A percentile compares a stretch with the other conserved stretches of the same genome.
Conservation (phyloP, 108 stramenopile species). For the Conticribra guillardii region DNA sequence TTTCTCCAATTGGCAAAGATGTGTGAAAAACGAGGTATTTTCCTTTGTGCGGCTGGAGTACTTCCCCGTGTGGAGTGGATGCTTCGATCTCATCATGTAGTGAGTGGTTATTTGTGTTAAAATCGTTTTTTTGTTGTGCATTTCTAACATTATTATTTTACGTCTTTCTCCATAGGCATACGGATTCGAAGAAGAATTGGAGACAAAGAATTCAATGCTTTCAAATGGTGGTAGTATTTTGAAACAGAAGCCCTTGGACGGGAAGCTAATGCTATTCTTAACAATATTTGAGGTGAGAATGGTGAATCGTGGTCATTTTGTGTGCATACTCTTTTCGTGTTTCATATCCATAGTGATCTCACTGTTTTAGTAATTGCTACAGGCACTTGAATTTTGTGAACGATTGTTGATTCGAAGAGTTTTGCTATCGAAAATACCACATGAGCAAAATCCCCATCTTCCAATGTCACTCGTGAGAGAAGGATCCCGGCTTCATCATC, state of each 20-base stretch:
- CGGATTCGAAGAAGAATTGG: slow-evolving; percentile 57
- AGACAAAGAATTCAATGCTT: slow-evolving; percentile 27
- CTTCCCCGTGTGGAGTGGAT: slow-evolving; percentile 84
- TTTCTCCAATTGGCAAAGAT: slow-evolving; percentile 81
- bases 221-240: slow-evolving; percentile 4
- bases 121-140: too few species aligned
- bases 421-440: slow-evolving; percentile 7
- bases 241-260: slow-evolving; percentile 6
- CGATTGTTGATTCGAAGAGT: slow-evolving; percentile 35
- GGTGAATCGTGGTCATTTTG: background rate
- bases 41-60: slow-evolving; percentile 73
- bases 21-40: slow-evolving; percentile 65
- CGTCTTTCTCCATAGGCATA: slow-evolving; percentile 44
- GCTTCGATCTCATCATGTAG: slow-evolving; percentile 74
- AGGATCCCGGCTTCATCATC: slow-evolving; percentile 12
- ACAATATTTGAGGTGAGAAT: slow-evolving; percentile 33
- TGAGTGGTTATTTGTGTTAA: background rate
- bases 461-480: background rate
- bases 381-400: slow-evolving; percentile 55
- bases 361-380: background rate
- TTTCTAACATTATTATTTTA: too few species aligned
- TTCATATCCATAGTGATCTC: background rate
- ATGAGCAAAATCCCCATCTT: slow-evolving; percentile 5
- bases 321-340: background rate
- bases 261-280: slow-evolving; percentile 38